A percentile compares a stretch with the other conserved stretches of the same genome.
phyloP scores from a whole-genome alignment of 2,329 filamentous ascomycete genomes.

The Pseudocercospora eumusae region DNA sequence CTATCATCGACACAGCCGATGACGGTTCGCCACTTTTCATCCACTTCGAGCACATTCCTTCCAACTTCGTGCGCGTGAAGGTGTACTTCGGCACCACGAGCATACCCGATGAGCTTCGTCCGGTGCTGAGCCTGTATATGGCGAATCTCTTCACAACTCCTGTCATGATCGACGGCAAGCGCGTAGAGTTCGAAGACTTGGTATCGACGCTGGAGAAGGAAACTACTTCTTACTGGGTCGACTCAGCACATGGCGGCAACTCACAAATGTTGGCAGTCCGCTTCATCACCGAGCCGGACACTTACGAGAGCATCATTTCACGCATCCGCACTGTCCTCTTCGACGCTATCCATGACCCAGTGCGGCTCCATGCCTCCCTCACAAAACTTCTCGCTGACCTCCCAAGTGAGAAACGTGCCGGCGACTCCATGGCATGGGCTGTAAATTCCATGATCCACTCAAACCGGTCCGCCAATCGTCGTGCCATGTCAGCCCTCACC shows the following conservation, averaged over 20 bases:
- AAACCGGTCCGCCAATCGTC: conserved; percentile 71
- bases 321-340: conserved; percentile 88
- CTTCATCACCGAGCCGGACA: conserved; percentile 84
- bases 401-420: conserved; percentile 86
- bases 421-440: conserved; percentile 63
- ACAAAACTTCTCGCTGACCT: conserved; percentile 88
- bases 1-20: conserved; percentile 69
- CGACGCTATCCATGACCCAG: conserved; percentile 82
- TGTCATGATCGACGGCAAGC: conserved; percentile 72
- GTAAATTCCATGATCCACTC: conserved; percentile 77
- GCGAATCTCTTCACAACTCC: conserved; percentile 96
- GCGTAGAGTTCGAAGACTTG: conserved; percentile 85
- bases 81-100: conserved; percentile 76
- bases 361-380: conserved; percentile 61
- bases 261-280: conserved; percentile 78
- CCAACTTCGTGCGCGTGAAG: conserved; percentile 85
- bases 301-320: conserved; percentile 77
- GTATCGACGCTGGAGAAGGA: conserved; percentile 89
- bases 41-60: conserved; percentile 94
- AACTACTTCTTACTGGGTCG: conserved; percentile 79
- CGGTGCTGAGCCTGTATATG: conserved; percentile 78
- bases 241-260: conserved; percentile 68
- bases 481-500: conserved; percentile 79
- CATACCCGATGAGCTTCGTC: conserved; percentile 79
- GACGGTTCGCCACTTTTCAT: conserved; percentile 71